phyloP scores from a whole-genome alignment of 2,329 filamentous ascomycete species.

The Didymellaceae sp. region DNA sequence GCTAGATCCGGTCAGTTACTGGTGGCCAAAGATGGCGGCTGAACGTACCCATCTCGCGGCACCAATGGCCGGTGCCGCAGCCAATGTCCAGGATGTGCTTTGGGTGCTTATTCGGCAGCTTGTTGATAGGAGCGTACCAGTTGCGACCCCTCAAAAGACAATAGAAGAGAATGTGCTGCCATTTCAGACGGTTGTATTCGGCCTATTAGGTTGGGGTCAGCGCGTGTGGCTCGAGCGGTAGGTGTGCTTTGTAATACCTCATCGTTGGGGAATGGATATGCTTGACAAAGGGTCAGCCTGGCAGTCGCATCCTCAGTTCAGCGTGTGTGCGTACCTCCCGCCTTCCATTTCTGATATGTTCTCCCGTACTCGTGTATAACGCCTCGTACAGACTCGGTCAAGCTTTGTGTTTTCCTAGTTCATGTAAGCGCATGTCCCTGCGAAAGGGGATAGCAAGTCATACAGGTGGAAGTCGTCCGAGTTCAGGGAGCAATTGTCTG shows the following conservation, averaged over 20 bases:
- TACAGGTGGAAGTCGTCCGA: constrained; percentile 43
- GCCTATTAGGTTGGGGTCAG: constrained; percentile 35
- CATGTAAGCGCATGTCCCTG: constrained; percentile 23
- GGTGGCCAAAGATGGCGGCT: neutral
- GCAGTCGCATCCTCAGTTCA: neutral
- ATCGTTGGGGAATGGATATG: constrained; percentile 50
- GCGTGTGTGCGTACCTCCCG: constrained; percentile 44
- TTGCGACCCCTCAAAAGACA: constrained; percentile 44
- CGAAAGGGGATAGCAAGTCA: constrained; percentile 10
- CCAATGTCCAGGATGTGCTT: constrained; percentile 51
- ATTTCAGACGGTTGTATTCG: constrained; percentile 48
- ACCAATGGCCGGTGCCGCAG: constrained; percentile 52
- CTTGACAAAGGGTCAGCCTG: constrained; percentile 38
- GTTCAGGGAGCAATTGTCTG: constrained; percentile 41
- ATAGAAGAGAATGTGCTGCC: constrained; percentile 49
- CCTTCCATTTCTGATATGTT: constrained; percentile 50
- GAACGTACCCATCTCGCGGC: constrained; percentile 50
- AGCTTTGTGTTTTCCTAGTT: constrained; percentile 46
- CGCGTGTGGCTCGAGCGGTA: neutral
- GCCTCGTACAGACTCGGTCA: constrained; percentile 49
- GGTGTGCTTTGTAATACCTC: constrained; percentile 36
- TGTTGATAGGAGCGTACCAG: constrained; percentile 47
- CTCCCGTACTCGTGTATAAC: constrained; percentile 50
- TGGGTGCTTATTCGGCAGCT: constrained; percentile 41
- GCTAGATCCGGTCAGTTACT: constrained; percentile 36